phyloP scores from a whole-genome alignment of 495 filamentous ascomycete species.

The Articulospora tetracladia region DNA sequence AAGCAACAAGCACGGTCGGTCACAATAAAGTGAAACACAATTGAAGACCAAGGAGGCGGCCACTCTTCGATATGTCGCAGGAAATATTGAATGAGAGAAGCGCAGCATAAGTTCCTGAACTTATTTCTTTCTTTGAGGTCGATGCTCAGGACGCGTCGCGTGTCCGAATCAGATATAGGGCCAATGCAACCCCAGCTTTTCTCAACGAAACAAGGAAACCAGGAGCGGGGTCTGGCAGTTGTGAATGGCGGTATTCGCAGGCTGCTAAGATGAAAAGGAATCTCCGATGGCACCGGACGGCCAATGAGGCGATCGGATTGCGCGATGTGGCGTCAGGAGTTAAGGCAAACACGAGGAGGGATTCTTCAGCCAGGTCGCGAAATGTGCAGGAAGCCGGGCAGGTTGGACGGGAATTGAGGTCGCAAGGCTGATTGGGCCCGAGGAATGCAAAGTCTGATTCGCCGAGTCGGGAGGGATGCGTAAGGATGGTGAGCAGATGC shows the following conservation, averaged over 20 bases:
- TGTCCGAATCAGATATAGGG: slow-evolving; percentile 7
- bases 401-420: slow-evolving; percentile 4
- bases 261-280: slow-evolving; percentile 11
- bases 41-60: neutral
- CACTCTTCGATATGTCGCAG: neutral
- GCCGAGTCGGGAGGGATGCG: neutral
- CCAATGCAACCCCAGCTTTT: neutral
- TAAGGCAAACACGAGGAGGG: slow-evolving; percentile 8
- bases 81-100: neutral
- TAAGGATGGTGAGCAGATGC: too few relatives aligned
- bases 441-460: slow-evolving; percentile 2
- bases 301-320: neutral
- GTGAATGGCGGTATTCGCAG: slow-evolving; percentile 1
- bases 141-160: slow-evolving; percentile 16
- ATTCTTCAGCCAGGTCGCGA: slow-evolving; percentile 15
- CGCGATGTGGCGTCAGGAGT: neutral
- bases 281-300: slow-evolving; percentile 1
- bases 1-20: slow-evolving; percentile 9
- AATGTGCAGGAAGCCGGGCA: slow-evolving; percentile 9
- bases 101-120: slow-evolving; percentile 1
- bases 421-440: slow-evolving; percentile 1
- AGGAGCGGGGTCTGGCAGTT: neutral
- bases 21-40: neutral
- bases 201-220: neutral
- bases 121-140: neutral